Evolutionary conservation across 495 filamentous ascomycete species (phyloP), one percentile per base, ranked within the genome.

Genomic region (Annulohypoxylon nitens): DNA sequence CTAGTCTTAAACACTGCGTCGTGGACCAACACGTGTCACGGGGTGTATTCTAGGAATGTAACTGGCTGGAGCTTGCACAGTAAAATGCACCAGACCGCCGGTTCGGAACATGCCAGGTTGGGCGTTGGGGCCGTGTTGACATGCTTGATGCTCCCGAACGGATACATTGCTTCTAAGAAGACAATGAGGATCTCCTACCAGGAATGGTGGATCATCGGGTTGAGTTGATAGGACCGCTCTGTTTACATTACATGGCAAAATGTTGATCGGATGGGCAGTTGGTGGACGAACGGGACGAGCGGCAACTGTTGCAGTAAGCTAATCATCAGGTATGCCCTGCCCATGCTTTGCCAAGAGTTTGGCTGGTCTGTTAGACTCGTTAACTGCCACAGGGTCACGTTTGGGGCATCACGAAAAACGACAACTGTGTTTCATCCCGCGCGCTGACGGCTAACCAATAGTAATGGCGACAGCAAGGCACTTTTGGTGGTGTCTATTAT

Each of bases 381-480:
- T 58, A 45, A 71, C 63, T 65, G 55, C 67, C 61, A 70, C 75
- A 73, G 58, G 79, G 73, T 54, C 69, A 67, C 64, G 78, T 83
- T 82, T 82, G 74, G 75, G 75, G 71, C 75, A 61, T 59, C 71
- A 61, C 67, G 68, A 71, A 76, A 70, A 74, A 69, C 63, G 68
- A 79, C 75, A 68, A 71, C 69, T 71, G 57, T 77, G 81, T 83
- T 83, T 82, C 83, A 83, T 76, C 70, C 76, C 74, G 62, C 14
- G 69, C 75, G 67, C 72, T 50, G 47, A 61, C 61, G 69, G 55
- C 54, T 34, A 69, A 71, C 73, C 68, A 58, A 64, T 54, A 74
- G 54, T 70, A 69, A 71, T 26, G 39, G 60, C 47, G 54, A 55
- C 11, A 39, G 33, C 67, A 71, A 48, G 30, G 12, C 36, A 20